phyloP scores from a whole-genome alignment of 768 basidiomycete genomes.

The Dendrothele bispora region DNA sequence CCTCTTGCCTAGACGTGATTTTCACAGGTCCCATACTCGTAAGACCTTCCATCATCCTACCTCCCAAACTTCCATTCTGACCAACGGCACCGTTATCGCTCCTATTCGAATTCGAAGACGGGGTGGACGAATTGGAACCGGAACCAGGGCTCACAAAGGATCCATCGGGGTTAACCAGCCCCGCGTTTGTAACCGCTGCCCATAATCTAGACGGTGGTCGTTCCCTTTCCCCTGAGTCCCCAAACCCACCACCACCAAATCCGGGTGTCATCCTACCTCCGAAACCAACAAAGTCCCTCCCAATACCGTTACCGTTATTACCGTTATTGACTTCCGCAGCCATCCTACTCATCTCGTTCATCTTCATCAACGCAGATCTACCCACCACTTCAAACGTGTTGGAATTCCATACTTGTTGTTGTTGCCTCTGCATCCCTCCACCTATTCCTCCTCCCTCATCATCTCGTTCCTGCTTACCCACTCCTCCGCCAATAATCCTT shows the following conservation, averaged over 20 bases:
- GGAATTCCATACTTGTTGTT: too few species aligned
- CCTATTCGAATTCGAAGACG: background rate
- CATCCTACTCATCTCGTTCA: conserved; percentile 7
- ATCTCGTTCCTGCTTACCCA: background rate
- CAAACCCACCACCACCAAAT: background rate
- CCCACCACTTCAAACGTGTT: too few species aligned
- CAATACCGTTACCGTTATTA: too few species aligned
- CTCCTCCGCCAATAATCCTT: background rate
- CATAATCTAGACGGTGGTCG: conserved; percentile 11
- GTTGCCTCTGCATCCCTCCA: background rate
- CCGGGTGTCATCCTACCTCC: background rate
- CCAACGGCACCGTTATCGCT: background rate
- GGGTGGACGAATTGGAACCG: background rate
- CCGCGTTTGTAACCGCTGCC: conserved; percentile 13
- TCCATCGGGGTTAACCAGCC: conserved; percentile 15
- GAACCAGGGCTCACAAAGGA: conserved; percentile 8
- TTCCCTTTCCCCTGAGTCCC: background rate
- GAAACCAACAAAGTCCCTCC: background rate
- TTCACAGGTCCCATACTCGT: conserved; percentile 16
- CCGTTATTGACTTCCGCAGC: conserved; percentile 1
- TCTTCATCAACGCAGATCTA: conserved; percentile 9
- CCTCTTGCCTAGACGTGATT: conserved; percentile 36
- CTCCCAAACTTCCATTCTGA: conserved; percentile 7
- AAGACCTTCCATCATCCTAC: conserved; percentile 9
- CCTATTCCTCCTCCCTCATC: background rate